Evolutionary conservation across 2,329 filamentous ascomycete genomes (phyloP), one percentile per base, ranked within the genome.

Genomic region (Colletotrichum sansevieriae): DNA sequence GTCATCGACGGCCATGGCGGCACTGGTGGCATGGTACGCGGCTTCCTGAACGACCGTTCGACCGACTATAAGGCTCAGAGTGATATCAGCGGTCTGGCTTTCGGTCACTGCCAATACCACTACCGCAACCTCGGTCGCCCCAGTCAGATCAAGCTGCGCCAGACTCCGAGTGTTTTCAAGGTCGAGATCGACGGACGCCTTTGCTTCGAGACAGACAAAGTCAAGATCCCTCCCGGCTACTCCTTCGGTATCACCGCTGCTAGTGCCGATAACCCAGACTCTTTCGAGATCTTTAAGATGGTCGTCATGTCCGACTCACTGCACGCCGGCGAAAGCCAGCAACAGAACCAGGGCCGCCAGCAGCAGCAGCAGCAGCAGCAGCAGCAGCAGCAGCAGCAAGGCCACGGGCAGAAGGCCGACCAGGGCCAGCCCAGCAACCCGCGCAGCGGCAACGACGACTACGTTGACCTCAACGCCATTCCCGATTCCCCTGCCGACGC

Each of bases 91-190:
- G 90, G 88, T 73, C 86, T 98, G 60, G 92, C 95, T 15, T 99
- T 99, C 78, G 96, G 94, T 13, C 94, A 97, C 81, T 99, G 96
- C 84, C 88, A 91, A 75, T 96, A 96, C 78, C 81, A 89, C 52
- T 99, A 98, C 84, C 92, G 96, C 73, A 99, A 99, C 80, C 86
- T 97, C 22, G 96, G 96, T 18, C 88, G 92, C 5, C 91, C 94
- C 15, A 94, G 93, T 54, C 89, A 92, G 75, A 81, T 99, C 76
- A 92, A 92, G 78, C 78, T 99, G 76, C 83, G 82, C 66, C 92
- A 93, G 76, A 87, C 87, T 18, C 80, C 84, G 49, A 84, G 84
- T 49, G 84, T 83, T 62, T 92, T 99, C 77, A 87, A 89, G 73
- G 95, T 99, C 66, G 88, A 91, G 60, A 84, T 98, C 37, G 96